Evolutionary conservation across 805 yeast genomes (phyloP), one percentile per base, ranked within the genome.

Genomic region (Pichia thaimueangensis): DNA sequence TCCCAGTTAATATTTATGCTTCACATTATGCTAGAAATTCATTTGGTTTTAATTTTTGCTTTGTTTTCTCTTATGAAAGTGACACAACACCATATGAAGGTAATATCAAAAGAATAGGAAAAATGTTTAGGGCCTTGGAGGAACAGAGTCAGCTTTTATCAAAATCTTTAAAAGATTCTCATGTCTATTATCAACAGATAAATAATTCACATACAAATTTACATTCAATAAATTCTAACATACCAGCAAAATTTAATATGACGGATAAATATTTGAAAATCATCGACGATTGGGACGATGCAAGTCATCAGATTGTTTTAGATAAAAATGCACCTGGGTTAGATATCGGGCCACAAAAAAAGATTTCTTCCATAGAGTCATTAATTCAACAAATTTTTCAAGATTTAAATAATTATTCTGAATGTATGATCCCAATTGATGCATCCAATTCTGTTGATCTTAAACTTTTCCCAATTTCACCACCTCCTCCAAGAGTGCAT

Each of bases 381-480:
- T 67, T 91, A 41, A 76, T 93, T 19, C 87, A 86, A 59, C 96
- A 93, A 59, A 74, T 93, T n/a, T 89, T 73, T 56, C 96, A 89
- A 61, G 99, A 93, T 60, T 69, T 93, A 51, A 94, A 93, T 63
- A 87, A 86, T 58, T 94, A 89, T 63, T 86, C 96, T 0, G 99
- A 93, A 60, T 93, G 99, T 63, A 76, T 88, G 59, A 91, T 93
- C 24, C 96, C 97, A 0, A 78, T 93, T 27, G 96, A 91, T 56
- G 80, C 80, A 20, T 82, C 95, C 24, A 93, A 86, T 57, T 81
- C 93, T 3, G 83, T 93, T 22, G 96, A 93, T 62, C 87, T 94
- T 56, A 93, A 94, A 57, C 66, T 93, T n/a, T 86, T 93, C 54
- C 97, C 97, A 0, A 68, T 86, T n/a, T 67, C 83, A 28, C 82